Base-by-base conservation (phyloP, 106 monocot genomes). In the Dendrobium catenatum region DNA sequence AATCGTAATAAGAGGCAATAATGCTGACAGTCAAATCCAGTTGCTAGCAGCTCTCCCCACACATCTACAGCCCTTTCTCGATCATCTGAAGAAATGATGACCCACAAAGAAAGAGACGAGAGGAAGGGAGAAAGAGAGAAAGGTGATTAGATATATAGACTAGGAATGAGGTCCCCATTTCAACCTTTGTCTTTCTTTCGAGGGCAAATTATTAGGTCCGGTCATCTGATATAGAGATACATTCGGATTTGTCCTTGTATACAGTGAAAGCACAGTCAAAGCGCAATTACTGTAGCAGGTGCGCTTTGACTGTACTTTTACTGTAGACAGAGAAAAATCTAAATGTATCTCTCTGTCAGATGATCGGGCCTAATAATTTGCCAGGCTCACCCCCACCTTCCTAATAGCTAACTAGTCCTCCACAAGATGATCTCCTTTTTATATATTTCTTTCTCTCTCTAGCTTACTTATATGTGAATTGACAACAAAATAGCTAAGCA, bases 41-140 rank as follows among this genome's bases (percentile, higher is more conserved):
- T 72, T 9, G 33, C 37, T 5, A 9, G 72, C 27, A 31, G 27
- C 22, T 58, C 58, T 58, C n/a, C 20, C n/a, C 17, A 58, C n/a
- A 58, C 18, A 58, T 11, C 9, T n/a, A 18, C 68, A 27, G 72
- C 33, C 72, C 40, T 72, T 75, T 75, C 74, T 75, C n/a, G 43
- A 75, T 75, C 44, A 75, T 75, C 74, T 75, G 74, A 75, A 44
- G 22, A 75, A 75, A 75, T 44, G 74, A 75, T 75, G 74, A 75
- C 74, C 74, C 74, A 75, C 74, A 43, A 8, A 44, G 74, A 75
- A 43, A 75, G 43, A n/a, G 42, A 75, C 74, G 7, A 44, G 74
- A 43, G 74, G n/a, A 20, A 43, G 74, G 43, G 7, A 44, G 74
- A 43, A 43, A 9, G n/a, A 43, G 44, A 73, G 42, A 73, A 20